Evolutionary conservation across 768 basidiomycete species (phyloP).

Genomic region (Lanmaoa pseudosensibilis): DNA sequence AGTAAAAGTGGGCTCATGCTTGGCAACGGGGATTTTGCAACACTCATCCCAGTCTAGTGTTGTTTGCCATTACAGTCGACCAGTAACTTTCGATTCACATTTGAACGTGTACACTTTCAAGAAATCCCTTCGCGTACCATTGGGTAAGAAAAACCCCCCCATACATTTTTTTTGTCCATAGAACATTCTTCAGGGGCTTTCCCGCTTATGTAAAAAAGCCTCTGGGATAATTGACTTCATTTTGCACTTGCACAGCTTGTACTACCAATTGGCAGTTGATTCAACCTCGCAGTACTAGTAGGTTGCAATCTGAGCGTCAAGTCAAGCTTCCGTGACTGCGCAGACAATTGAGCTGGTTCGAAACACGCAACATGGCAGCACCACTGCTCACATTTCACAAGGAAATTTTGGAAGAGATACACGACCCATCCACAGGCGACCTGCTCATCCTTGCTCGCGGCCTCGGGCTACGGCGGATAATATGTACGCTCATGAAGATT

Average conservation of each 20-base stretch:
- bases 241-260: not conserved
- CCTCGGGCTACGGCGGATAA: slow-evolving; percentile 77
- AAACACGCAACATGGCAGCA: slow-evolving; percentile 20
- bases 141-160: too few species aligned
- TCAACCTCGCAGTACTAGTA: not conserved
- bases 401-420: slow-evolving; percentile 62
- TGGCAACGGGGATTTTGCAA: not conserved
- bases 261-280: not conserved
- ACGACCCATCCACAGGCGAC: slow-evolving; percentile 73
- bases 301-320: slow-evolving; percentile 5
- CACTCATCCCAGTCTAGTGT: not conserved
- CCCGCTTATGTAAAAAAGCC: not conserved
- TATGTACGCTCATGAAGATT: slow-evolving; percentile 88
- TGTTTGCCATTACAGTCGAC: too few species aligned
- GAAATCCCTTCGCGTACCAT: not conserved
- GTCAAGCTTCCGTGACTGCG: not conserved
- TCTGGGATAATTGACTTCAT: too few species aligned
- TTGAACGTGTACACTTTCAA: not conserved
- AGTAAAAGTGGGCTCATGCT: slow-evolving; percentile 9
- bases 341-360: not conserved
- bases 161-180: not conserved
- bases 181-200: not conserved
- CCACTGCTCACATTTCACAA: slow-evolving; percentile 66
- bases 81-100: not conserved
- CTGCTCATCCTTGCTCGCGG: slow-evolving; percentile 84